A percentile compares a stretch with the other conserved stretches of the same genome.
These are phyloP conservation scores for Phaeotremella fagi DNA, from an alignment of 768 basidiomycete genomes.

Conservation along the genomic window DNA sequence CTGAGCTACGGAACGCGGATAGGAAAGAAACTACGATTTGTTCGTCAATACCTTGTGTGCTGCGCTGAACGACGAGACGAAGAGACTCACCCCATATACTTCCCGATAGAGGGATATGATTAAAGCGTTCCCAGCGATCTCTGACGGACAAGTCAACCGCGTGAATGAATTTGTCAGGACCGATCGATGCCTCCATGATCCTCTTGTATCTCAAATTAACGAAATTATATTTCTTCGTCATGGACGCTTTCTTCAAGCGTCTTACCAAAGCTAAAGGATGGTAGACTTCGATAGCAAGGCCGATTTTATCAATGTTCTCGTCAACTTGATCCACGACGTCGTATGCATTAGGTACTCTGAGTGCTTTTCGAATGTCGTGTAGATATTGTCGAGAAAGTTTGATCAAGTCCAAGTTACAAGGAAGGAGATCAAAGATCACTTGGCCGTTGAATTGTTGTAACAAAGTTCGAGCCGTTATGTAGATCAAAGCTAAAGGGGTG, in stretches of 20 bases:
- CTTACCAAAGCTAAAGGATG: slow-evolving; percentile 11
- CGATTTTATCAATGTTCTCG: slow-evolving; percentile 6
- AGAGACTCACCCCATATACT: slow-evolving; percentile 12
- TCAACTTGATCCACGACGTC: neutral
- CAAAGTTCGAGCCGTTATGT: slow-evolving; percentile 9
- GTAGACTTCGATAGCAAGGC: slow-evolving; percentile 8
- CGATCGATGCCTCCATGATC: slow-evolving; percentile 12
- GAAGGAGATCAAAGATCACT: slow-evolving; percentile 8
- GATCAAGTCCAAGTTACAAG: slow-evolving; percentile 6
- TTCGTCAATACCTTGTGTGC: too few relatives aligned
- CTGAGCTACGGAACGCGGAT: slow-evolving; percentile 7
- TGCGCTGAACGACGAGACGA: too few relatives aligned
- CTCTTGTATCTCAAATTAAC: slow-evolving; percentile 3
- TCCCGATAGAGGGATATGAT: slow-evolving; percentile 8
- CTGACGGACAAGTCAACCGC: slow-evolving; percentile 8
- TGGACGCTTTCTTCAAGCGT: slow-evolving; percentile 1
- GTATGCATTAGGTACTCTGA: neutral
- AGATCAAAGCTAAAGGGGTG: slow-evolving; percentile 3
- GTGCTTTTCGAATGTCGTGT: neutral
- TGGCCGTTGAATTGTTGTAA: slow-evolving; percentile 7
- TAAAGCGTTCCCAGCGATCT: neutral
- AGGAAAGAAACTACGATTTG: slow-evolving; percentile 14
- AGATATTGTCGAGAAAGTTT: slow-evolving; percentile 4
- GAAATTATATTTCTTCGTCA: neutral
- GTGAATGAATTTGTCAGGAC: slow-evolving; percentile 5